phyloP scores from a whole-genome alignment of 2,329 filamentous ascomycete genomes.

The Aspergillus sp. region DNA sequence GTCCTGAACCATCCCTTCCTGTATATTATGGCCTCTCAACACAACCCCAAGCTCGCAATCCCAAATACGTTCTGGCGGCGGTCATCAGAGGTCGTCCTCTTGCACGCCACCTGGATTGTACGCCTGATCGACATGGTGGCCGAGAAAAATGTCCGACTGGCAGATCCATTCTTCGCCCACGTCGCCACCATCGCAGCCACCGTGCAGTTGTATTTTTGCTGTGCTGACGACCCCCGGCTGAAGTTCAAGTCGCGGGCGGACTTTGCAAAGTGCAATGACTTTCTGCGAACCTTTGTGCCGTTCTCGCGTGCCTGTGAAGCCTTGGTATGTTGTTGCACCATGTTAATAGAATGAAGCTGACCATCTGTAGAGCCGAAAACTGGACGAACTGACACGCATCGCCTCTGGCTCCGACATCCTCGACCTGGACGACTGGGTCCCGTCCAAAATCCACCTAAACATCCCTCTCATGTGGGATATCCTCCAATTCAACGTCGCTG shows the following conservation, averaged over 20 bases:
- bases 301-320: constrained; percentile 49
- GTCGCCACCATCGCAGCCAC: constrained; percentile 54
- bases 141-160: constrained; percentile 51
- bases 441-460: constrained; percentile 54
- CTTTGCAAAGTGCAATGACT: constrained; percentile 52
- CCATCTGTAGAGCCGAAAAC: constrained; percentile 43
- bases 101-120: constrained; percentile 56
- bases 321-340: constrained; percentile 38
- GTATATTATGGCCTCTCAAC: constrained; percentile 54
- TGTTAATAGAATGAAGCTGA: constrained; percentile 6
- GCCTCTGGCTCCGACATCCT: constrained; percentile 51
- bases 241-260: constrained; percentile 55
- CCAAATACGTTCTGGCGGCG: constrained; percentile 57
- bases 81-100: constrained; percentile 52
- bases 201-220: constrained; percentile 56
- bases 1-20: constrained; percentile 56
- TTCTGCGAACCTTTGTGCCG: constrained; percentile 50
- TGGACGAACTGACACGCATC: constrained; percentile 52
- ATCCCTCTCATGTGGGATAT: constrained; percentile 57
- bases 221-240: constrained; percentile 49
- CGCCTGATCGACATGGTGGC: constrained; percentile 56
- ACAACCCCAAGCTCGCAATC: constrained; percentile 53
- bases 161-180: constrained; percentile 55
- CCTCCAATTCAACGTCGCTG: constrained; percentile 48
- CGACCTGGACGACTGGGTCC: constrained; percentile 53